A percentile compares a stretch with the other conserved stretches of the same genome.
These are phyloP conservation scores for Dorcoceras hygrometricum DNA, from an alignment of 257 asterid species.

Conservation along the genomic window DNA sequence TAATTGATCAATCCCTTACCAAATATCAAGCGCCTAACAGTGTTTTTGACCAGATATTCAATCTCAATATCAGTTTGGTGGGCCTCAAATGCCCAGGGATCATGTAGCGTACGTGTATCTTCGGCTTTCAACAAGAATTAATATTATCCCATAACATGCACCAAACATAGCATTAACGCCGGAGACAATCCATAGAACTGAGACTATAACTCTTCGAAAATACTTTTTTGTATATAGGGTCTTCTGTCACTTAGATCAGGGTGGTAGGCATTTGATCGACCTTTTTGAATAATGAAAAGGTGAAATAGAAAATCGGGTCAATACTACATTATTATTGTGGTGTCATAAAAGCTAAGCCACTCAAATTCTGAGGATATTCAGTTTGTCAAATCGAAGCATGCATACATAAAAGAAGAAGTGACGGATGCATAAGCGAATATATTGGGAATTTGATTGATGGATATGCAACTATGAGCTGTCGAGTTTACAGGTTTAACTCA, in stretches of 20 bases:
- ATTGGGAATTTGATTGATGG: background rate
- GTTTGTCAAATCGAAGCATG: background rate
- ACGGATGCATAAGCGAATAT: background rate
- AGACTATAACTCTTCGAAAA: too few relatives aligned
- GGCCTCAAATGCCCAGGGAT: background rate
- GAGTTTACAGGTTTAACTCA: background rate
- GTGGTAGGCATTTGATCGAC: background rate
- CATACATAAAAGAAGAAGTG: background rate
- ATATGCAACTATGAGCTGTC: background rate
- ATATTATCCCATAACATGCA: too few relatives aligned
- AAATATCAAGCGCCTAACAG: background rate
- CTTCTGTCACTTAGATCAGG: too few relatives aligned
- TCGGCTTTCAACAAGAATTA: too few relatives aligned
- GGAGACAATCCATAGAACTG: too few relatives aligned
- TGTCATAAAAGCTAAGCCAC: background rate
- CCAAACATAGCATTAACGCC: too few relatives aligned
- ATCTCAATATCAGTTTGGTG: background rate
- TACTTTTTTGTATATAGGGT: too few relatives aligned
- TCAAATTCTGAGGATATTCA: background rate
- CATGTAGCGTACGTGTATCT: too few relatives aligned
- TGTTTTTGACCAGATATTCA: background rate
- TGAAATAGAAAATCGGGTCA: background rate
- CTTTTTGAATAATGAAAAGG: background rate
- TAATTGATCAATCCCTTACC: too few relatives aligned
- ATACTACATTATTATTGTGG: background rate